A percentile compares a stretch with the other conserved stretches of the same genome.
These are phyloP conservation scores for Oryza glumipatula DNA, from an alignment of 176 grass and related monocot species.

Conservation along the genomic window DNA sequence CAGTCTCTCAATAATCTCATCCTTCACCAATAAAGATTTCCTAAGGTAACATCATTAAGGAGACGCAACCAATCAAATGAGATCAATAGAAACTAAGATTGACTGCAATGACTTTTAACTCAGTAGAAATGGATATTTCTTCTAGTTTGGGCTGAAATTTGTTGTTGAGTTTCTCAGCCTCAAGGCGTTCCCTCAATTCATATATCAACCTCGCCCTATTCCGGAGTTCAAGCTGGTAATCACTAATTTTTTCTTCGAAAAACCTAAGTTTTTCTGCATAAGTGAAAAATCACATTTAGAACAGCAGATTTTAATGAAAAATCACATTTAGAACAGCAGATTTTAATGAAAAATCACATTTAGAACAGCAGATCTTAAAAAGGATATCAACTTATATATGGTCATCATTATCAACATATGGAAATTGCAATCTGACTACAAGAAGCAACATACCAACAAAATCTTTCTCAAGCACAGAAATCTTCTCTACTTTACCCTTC, in stretches of 20 bases:
- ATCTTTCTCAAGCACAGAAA: constrained; percentile 78
- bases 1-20: constrained; percentile 74
- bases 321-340: constrained; percentile 33
- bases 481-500: constrained; percentile 72
- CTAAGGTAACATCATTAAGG: constrained; percentile 75
- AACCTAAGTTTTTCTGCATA: constrained; percentile 64
- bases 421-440: constrained; percentile 20
- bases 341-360: constrained; percentile 21
- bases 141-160: constrained; percentile 63
- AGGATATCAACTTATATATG: background rate
- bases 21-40: constrained; percentile 67
- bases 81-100: constrained; percentile 29
- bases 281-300: constrained; percentile 34
- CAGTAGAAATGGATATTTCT: constrained; percentile 76
- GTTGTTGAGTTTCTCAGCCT: constrained; percentile 62
- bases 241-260: constrained; percentile 70
- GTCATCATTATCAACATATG: constrained; percentile 17
- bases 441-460: constrained; percentile 63
- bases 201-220: constrained; percentile 64
- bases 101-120: constrained; percentile 9
- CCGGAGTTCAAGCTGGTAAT: constrained; percentile 68
- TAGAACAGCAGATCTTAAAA: constrained; percentile 21
- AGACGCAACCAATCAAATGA: constrained; percentile 33
- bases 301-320: background rate
- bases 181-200: constrained; percentile 63